These are phyloP conservation scores for Lentinula lateritia DNA, from an alignment of 768 basidiomycete species.

Conservation along the genomic window DNA sequence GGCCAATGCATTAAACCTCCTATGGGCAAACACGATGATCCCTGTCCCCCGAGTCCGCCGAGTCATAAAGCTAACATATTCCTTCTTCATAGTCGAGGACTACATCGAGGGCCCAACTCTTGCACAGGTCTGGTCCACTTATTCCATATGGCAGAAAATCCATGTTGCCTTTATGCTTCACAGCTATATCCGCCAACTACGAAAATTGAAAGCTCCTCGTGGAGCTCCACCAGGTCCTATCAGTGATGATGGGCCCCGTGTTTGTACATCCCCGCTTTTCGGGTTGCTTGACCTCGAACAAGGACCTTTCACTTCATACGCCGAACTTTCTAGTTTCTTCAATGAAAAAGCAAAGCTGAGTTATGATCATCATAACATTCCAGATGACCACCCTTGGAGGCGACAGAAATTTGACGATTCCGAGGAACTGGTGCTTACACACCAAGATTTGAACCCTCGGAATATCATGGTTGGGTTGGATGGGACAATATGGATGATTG, in stretches of 20 bases:
- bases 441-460: conserved; percentile 15
- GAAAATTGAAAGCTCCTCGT: background rate
- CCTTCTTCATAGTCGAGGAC: conserved; percentile 13
- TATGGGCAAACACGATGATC: conserved; percentile 11
- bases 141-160: conserved; percentile 12
- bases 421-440: conserved; percentile 17
- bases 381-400: conserved; percentile 6
- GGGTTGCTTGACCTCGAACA: background rate
- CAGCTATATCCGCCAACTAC: conserved; percentile 16
- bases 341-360: conserved; percentile 4
- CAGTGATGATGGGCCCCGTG: conserved; percentile 5
- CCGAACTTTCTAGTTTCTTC: conserved; percentile 12
- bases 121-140: conserved; percentile 10
- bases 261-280: conserved; percentile 10
- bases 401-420: conserved; percentile 12
- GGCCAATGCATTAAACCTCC: background rate
- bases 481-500: conserved; percentile 16
- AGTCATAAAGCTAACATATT: conserved; percentile 7
- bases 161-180: conserved; percentile 15
- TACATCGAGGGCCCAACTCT: conserved; percentile 13
- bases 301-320: conserved; percentile 14
- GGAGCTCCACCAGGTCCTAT: conserved; percentile 11
- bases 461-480: conserved; percentile 16
- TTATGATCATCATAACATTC: background rate
- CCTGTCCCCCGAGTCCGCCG: conserved; percentile 15